phyloP scores from a whole-genome alignment of 305 asterid species.

The Fraxinus nigra region DNA sequence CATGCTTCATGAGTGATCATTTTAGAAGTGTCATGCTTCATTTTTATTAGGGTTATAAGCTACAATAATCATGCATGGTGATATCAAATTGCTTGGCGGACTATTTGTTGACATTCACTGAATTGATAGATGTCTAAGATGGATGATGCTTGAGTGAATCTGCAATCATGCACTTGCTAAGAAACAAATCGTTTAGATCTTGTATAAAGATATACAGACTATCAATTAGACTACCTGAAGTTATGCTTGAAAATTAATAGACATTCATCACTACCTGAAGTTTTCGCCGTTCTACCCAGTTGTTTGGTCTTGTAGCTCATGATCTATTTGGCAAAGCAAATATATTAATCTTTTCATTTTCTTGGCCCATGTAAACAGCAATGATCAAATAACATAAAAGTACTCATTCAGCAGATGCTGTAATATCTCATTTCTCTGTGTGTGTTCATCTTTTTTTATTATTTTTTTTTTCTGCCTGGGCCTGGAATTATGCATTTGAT shows the following conservation, averaged over 20 bases:
- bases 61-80: neutral
- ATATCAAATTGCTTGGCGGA: neutral
- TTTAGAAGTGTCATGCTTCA: neutral
- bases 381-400: neutral
- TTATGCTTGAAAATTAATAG: neutral
- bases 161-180: neutral
- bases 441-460: neutral
- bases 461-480: neutral
- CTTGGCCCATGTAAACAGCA: neutral
- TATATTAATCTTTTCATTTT: neutral
- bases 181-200: neutral
- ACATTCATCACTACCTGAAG: neutral
- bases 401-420: constrained; percentile 1
- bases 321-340: neutral
- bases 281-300: neutral
- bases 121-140: neutral
- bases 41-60: neutral
- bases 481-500: neutral
- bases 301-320: neutral
- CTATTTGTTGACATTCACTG: neutral
- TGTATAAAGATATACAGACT: neutral
- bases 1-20: neutral
- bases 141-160: neutral
- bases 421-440: neutral
- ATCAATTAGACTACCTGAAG: neutral